A percentile compares a stretch with the other conserved stretches of the same genome.
Evolutionary conservation across 2,329 filamentous ascomycete species (phyloP).

Genomic region (Cladobotryum protrusum): DNA sequence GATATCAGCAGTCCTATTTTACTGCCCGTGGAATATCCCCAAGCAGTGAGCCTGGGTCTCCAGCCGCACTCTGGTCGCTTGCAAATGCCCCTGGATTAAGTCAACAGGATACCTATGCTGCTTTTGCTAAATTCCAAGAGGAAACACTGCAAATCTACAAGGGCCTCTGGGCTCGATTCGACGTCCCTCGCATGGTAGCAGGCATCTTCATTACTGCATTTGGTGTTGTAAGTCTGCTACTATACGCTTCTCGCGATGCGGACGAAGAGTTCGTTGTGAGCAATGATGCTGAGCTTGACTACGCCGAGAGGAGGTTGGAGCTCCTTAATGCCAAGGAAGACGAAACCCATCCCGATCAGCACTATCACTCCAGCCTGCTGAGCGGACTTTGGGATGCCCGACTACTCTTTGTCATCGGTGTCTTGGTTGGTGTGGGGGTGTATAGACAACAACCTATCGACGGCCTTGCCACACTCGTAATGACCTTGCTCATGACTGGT

Average conservation of each 20-base stretch:
- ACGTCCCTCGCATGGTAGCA: constrained; percentile 76
- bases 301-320: constrained; percentile 53
- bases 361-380: constrained; percentile 27
- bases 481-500: constrained; percentile 33
- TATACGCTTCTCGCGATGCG: constrained; percentile 61
- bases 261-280: constrained; percentile 49
- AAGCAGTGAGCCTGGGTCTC: constrained; percentile 38
- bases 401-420: constrained; percentile 25
- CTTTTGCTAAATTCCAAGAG: constrained; percentile 68
- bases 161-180: constrained; percentile 84
- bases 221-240: constrained; percentile 61
- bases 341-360: constrained; percentile 35
- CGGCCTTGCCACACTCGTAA: constrained; percentile 34
- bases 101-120: constrained; percentile 40
- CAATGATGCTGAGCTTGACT: constrained; percentile 52
- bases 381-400: constrained; percentile 31
- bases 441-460: constrained; percentile 28
- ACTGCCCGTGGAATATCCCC: constrained; percentile 62
- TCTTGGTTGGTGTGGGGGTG: constrained; percentile 23
- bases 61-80: constrained; percentile 42
- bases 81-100: constrained; percentile 36
- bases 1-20: constrained; percentile 82
- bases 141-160: constrained; percentile 76
- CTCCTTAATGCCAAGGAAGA: constrained; percentile 33
- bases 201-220: constrained; percentile 67